Conservation (phyloP, 2,329 filamentous ascomycete species). For the Trichoderma sp. region DNA sequence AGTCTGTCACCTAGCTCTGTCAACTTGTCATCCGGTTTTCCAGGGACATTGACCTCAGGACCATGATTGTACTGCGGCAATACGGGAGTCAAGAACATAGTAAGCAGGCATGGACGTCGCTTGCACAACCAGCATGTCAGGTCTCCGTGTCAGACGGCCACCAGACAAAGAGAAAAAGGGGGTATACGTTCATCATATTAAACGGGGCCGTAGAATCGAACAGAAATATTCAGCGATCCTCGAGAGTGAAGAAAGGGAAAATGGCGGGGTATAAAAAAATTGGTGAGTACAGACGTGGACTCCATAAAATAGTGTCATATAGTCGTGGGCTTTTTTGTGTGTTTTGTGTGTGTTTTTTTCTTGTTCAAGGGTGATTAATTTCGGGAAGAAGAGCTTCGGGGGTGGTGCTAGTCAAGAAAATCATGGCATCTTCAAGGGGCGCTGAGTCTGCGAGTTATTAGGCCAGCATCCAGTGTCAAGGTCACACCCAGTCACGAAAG, state of each 20-base stretch:
- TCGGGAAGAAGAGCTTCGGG: neutral
- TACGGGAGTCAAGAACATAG: constrained; percentile 15
- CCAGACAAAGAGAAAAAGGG: constrained; percentile 9
- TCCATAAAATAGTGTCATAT: constrained; percentile 33
- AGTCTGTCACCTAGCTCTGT: constrained; percentile 9
- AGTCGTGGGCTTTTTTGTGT: constrained; percentile 25
- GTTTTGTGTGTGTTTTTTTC: neutral
- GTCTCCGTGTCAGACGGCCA: constrained; percentile 12
- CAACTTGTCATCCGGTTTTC: neutral
- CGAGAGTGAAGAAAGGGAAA: constrained; percentile 26
- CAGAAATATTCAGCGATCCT: constrained; percentile 26
- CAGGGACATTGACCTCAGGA: constrained; percentile 14
- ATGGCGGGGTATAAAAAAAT: constrained; percentile 22
- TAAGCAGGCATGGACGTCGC: constrained; percentile 4
- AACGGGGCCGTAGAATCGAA: constrained; percentile 22
- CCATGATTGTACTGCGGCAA: neutral
- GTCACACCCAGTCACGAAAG: constrained; percentile 24
- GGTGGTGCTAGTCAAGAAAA: constrained; percentile 36
- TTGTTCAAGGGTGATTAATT: constrained; percentile 24
- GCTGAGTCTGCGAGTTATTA: constrained; percentile 25
- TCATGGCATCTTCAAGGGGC: constrained; percentile 36
- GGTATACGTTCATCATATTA: constrained; percentile 28
- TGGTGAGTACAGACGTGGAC: constrained; percentile 37
- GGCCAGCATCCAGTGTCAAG: constrained; percentile 20
- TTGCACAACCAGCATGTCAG: neutral